Evolutionary conservation across 2,329 filamentous ascomycete species (phyloP), one percentile per base, ranked within the genome.

Genomic region (Seiridium cupressi): DNA sequence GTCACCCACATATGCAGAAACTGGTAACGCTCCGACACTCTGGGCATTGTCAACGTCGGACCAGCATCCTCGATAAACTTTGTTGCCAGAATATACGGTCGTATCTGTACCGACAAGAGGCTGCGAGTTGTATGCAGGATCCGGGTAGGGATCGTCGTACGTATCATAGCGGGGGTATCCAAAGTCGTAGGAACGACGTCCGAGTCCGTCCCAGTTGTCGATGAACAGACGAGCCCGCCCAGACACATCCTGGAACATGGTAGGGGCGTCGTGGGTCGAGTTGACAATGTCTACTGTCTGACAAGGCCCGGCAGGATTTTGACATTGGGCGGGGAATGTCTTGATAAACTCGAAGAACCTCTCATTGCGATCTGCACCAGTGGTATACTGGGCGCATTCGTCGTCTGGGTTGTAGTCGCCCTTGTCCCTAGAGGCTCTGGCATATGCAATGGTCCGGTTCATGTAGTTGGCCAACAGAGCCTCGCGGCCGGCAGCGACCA

Each of bases 311-410:
- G 60, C 57, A 18, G 51, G 57, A 36, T 55, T 36, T 5, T 32
- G 6, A 47, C 61, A 63, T 11, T 32, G 36, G 3, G 53, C 47
- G 8, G 61, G 61, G 44, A 61, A 63, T 4, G 18, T 18, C 35
- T 51, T 38, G 11, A 63, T 56, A 44, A 63, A 63, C 34, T 61
- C 54, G 38, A 61, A 63, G 44, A 63, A 63, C 4, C 61, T 59
- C 54, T 63, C 61, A 49, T 59, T 53, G 9, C 61, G 55, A 49
- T 59, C 54, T 34, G 51, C 53, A 35, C 61, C 61, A 6, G 56
- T 59, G 3, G 59, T 61, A 44, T 61, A 58, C 4, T 53, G 32
- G n/a, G 48, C 60, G 44, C 61, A 63, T 32, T 48, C 44, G 18
- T 48, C 13, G 5, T 55, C 51, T 4, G 48, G 51, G 26, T 42